Evolutionary conservation across 345 rosid genomes (phyloP), one percentile per base, ranked within the genome.

Genomic region (Eucalyptus polyanthemos): DNA sequence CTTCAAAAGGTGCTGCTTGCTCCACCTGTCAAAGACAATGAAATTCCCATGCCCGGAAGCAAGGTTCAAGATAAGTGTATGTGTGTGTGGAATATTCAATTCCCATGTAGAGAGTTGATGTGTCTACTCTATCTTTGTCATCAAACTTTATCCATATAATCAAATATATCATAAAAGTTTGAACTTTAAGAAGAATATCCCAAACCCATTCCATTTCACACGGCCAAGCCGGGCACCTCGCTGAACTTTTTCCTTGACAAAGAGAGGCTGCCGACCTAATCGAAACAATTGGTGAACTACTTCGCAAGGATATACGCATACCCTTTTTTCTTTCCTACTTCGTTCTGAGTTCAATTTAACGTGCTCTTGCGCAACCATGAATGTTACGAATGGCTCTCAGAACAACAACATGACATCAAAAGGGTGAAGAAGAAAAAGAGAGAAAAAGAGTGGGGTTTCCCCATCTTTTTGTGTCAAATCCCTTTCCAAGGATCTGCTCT

Each of bases 401-500:
- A 87, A 89, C 15, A 37, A 44, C 85, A 76, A 40, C 85, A 40
- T 12, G 47, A 76, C 85, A 76, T 76, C 9, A 76, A 40, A 87
- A 87, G 80, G 87, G 88, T 24, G 53, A 88, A 60, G 69, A 25
- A 45, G 86, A 80, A 80, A 50, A 69, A n/a, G 27, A 47, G 50
- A 87, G 42, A 76, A 76, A n/a, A 86, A 13, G 31, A 76, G 7
- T 11, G 27, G 85, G 47, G 85, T 11, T 40, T 21, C 13, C 29
- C 29, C 85, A 22, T 40, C 85, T 76, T 40, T 62, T 40, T 40
- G 86, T 91, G 97, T 94, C 93, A 92, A 90, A 92, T 96, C 95
- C 65, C 93, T 95, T 91, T 96, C 95, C 12, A 89, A 93, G 95
- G 91, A 94, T 96, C 94, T 93, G 69, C 90, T 87, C 44, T 56